A percentile compares a stretch with the other conserved stretches of the same genome.
Evolutionary conservation across 768 basidiomycete species (phyloP).

Genomic region (Sporobolomyces phaffii): DNA sequence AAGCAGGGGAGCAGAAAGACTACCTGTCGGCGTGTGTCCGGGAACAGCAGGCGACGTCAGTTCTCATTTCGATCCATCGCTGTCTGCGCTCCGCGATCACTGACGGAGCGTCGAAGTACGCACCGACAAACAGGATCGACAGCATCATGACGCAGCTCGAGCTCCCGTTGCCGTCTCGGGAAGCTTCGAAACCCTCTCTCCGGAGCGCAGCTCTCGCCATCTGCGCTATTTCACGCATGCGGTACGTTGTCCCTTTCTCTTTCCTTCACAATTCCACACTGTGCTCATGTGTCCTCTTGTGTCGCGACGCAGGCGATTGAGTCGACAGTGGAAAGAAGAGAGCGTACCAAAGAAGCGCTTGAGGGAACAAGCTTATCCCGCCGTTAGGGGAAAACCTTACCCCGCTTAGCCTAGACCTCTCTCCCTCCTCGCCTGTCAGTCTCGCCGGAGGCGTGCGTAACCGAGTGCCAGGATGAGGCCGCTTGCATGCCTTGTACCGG

Average conservation of each 20-base stretch:
- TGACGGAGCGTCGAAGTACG: not conserved
- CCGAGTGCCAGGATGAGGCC: too few relatives aligned
- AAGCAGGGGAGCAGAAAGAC: conserved; percentile 76
- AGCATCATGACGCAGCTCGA: conserved; percentile 26
- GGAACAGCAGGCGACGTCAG: conserved; percentile 39
- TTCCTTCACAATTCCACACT: too few relatives aligned
- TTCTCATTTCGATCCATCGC: not conserved
- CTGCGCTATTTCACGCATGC: conserved; percentile 36
- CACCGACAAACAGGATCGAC: conserved; percentile 31
- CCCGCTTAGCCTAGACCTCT: not conserved
- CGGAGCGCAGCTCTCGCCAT: conserved; percentile 33
- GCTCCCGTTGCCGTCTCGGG: conserved; percentile 8
- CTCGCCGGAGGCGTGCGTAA: too few relatives aligned
- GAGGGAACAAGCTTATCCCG: conserved; percentile 35
- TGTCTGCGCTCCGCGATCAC: not conserved
- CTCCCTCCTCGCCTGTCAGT: not conserved
- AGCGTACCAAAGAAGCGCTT: conserved; percentile 27
- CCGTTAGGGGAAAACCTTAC: conserved; percentile 36
- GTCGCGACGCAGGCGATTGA: conserved; percentile 5
- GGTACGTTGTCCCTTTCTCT: not conserved
- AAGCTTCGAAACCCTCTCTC: conserved; percentile 10
- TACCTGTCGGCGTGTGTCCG: conserved; percentile 63
- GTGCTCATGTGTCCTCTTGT: not conserved
- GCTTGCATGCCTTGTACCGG: too few relatives aligned
- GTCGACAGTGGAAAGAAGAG: conserved; percentile 30